Conservation (phyloP, 1,139 yeast species). For the Hemisphaericaspora xylanilytica region DNA sequence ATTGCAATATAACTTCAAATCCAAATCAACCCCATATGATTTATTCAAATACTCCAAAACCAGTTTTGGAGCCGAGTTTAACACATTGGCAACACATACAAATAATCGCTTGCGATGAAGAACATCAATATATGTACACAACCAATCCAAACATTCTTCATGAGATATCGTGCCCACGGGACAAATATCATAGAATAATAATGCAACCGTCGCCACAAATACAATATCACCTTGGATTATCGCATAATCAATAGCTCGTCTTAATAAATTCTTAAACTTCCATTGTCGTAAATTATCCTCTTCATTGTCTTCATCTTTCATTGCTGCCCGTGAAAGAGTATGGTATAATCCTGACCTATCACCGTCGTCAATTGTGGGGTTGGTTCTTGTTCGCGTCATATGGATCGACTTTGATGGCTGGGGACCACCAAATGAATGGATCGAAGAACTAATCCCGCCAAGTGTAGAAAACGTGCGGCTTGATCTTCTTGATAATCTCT, state of each 20-base stretch:
- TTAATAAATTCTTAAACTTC: slow-evolving; percentile 30
- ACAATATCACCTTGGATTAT: slow-evolving; percentile 64
- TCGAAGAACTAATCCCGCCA: neutral
- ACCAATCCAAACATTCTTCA: slow-evolving; percentile 46
- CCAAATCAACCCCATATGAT: slow-evolving; percentile 53
- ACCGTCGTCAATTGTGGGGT: slow-evolving; percentile 4
- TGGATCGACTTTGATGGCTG: neutral
- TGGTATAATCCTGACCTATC: slow-evolving; percentile 18
- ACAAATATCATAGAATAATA: slow-evolving; percentile 49
- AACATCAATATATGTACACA: slow-evolving; percentile 55
- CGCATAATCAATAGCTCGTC: slow-evolving; percentile 53
- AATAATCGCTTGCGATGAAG: slow-evolving; percentile 55
- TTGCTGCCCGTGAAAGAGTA: slow-evolving; percentile 24
- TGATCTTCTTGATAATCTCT: slow-evolving; percentile 4
- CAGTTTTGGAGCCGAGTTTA: slow-evolving; percentile 44
- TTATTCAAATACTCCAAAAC: slow-evolving; percentile 40
- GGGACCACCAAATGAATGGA: neutral
- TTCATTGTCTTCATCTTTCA: slow-evolving; percentile 1
- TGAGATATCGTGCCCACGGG: slow-evolving; percentile 14
- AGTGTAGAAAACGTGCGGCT: slow-evolving; percentile 1
- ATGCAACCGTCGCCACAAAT: slow-evolving; percentile 57
- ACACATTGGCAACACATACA: slow-evolving; percentile 55
- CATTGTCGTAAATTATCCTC: slow-evolving; percentile 22
- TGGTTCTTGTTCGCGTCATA: neutral
- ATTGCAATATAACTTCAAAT: slow-evolving; percentile 60